Conservation (phyloP, 495 filamentous ascomycete genomes). For the Rhypophila decipiens region DNA sequence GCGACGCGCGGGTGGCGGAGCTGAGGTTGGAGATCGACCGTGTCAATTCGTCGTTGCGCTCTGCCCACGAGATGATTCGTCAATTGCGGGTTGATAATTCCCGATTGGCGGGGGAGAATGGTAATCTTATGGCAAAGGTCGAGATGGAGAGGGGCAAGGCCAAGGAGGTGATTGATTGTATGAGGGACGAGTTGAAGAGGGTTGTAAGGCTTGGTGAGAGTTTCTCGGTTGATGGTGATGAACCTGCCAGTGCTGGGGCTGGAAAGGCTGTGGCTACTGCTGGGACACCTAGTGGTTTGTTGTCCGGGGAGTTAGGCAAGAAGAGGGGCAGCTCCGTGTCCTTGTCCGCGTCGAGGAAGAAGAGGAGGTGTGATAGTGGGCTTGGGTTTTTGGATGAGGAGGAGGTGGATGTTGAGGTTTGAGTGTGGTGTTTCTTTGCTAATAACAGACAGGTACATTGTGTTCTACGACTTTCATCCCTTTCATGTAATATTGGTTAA, state of each 20-base stretch:
- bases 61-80: slow-evolving; percentile 30
- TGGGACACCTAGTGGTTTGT: slow-evolving; percentile 5
- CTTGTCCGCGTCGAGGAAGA: too few species aligned
- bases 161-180: slow-evolving; percentile 47
- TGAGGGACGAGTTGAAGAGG: slow-evolving; percentile 37
- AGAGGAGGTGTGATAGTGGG: slow-evolving; percentile 54
- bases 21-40: slow-evolving; percentile 32
- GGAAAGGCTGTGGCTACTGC: not conserved
- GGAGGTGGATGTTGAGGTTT: slow-evolving; percentile 26
- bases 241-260: not conserved
- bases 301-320: slow-evolving; percentile 27
- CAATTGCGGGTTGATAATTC: slow-evolving; percentile 32
- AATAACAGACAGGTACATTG: too few species aligned
- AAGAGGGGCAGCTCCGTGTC: slow-evolving; percentile 20
- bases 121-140: slow-evolving; percentile 17
- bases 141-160: slow-evolving; percentile 43
- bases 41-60: slow-evolving; percentile 26
- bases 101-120: slow-evolving; percentile 27
- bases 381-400: slow-evolving; percentile 59
- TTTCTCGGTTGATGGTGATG: slow-evolving; percentile 13
- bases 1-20: slow-evolving; percentile 37
- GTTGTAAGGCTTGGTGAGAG: slow-evolving; percentile 29
- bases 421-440: too few species aligned
- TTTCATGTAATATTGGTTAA: too few species aligned
- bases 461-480: too few species aligned